Evolutionary conservation across 129 eudicot genomes (phyloP), one percentile per base, ranked within the genome.

Genomic region (Calendula officinalis): DNA sequence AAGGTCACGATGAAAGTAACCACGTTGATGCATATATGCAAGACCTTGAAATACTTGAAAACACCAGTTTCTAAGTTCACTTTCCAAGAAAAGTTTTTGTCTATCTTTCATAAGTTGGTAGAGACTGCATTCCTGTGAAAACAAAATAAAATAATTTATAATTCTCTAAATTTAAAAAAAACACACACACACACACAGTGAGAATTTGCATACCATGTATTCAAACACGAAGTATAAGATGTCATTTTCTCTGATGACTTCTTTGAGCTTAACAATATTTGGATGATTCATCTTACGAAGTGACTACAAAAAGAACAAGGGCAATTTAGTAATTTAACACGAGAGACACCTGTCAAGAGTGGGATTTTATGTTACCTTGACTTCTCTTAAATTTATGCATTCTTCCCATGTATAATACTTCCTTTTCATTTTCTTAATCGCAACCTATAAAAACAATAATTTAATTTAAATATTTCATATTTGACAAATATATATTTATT

Each of bases 361-460:
- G 10, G 38, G 40, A 16, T 11, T 38, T 64, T 80, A 89, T 11
- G 43, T 64, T 80, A 89, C 99, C 97, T 94, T 94, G 39, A 94
- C 99, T 94, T 94, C 99, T 86, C 99, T 86, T 71, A 94, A 72
- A 69, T 89, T 94, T 58, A 94, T 80, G 83, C 99, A 94, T 74
- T 94, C 99, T 75, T 94, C 99, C 99, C 97, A 94, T 10, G 99
- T 83, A 80, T 81, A 88, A 77, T 94, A 94, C 57, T 89, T 94
- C 69, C 81, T 86, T 94, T 94, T 94, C 95, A 94, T 88, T 80
- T 89, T 89, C 68, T 94, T 94, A n/a, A 94, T 76, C 12, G 99
- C 99, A 66, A 94, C 99, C 99, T 94, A 62, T 56, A 32, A 62
- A 63, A 35, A 22, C 17, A 72, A 72, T 46, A 66, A 42, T 53